A percentile compares a stretch with the other conserved stretches of the same genome.
Evolutionary conservation across 768 basidiomycete genomes (phyloP).

Genomic region (Suillus variegatus): DNA sequence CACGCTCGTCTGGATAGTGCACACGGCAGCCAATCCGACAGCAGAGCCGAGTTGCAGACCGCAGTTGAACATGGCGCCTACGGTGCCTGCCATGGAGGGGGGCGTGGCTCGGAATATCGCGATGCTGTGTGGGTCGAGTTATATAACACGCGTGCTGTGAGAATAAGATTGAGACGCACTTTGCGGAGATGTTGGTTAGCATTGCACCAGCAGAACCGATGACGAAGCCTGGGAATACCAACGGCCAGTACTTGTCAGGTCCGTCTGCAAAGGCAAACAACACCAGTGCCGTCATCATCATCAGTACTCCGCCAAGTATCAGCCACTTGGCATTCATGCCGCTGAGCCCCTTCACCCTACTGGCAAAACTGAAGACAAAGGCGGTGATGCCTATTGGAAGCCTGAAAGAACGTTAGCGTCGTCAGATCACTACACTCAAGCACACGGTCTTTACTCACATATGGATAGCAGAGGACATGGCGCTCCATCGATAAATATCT

Average conservation of each 20-base stretch:
- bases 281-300: constrained; percentile 37
- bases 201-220: background rate
- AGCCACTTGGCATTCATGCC: constrained; percentile 39
- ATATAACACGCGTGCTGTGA: background rate
- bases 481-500: constrained; percentile 34
- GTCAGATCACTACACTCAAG: background rate
- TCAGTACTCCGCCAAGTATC: constrained; percentile 36
- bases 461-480: constrained; percentile 40
- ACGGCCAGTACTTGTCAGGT: constrained; percentile 41
- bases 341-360: constrained; percentile 27
- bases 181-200: constrained; percentile 32
- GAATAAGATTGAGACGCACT: constrained; percentile 30
- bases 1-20: constrained; percentile 16
- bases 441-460: background rate
- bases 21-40: constrained; percentile 43
- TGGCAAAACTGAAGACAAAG: constrained; percentile 34
- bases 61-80: constrained; percentile 50
- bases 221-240: constrained; percentile 12
- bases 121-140: no score
- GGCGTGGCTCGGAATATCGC: constrained; percentile 46
- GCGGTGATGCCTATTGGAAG: constrained; percentile 39
- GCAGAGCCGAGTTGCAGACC: constrained; percentile 49
- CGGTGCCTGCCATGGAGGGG: constrained; percentile 42
- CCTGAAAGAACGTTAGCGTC: constrained; percentile 14
- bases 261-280: constrained; percentile 41